A percentile compares a stretch with the other conserved stretches of the same genome.
phyloP scores from a whole-genome alignment of 345 rosid genomes.

The Aquilaria yunnanensis region DNA sequence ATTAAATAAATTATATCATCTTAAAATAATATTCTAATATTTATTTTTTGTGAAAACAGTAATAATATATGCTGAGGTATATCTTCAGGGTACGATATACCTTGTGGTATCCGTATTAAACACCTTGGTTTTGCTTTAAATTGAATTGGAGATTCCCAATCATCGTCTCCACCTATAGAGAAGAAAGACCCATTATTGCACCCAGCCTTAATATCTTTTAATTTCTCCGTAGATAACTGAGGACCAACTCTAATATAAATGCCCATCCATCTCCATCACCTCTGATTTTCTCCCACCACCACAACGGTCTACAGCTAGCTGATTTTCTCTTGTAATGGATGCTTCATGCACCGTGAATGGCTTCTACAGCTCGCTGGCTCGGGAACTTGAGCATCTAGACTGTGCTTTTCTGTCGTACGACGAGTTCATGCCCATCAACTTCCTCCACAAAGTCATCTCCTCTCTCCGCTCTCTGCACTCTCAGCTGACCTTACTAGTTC shows the following conservation, averaged over 20 bases:
- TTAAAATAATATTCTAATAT: too few species aligned
- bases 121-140: too few species aligned
- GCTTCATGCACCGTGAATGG: slow-evolving; percentile 39
- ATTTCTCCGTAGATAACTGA: slow-evolving; percentile 22
- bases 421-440: slow-evolving; percentile 41
- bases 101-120: too few species aligned
- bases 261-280: slow-evolving; percentile 39
- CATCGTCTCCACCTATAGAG: slow-evolving; percentile 46
- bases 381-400: slow-evolving; percentile 44
- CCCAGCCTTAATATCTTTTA: slow-evolving; percentile 23
- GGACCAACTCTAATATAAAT: slow-evolving; percentile 21
- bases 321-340: slow-evolving; percentile 25
- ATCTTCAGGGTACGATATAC: too few species aligned
- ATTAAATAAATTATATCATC: too few species aligned
- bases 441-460: slow-evolving; percentile 36
- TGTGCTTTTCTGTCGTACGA: slow-evolving; percentile 21
- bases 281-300: slow-evolving; percentile 16
- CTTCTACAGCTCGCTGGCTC: slow-evolving; percentile 37
- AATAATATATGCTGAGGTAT: too few species aligned
- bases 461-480: slow-evolving; percentile 45
- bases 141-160: slow-evolving; percentile 34
- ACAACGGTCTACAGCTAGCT: neutral
- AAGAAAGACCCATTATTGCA: slow-evolving; percentile 50
- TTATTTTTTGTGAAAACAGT: too few species aligned
- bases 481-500: slow-evolving; percentile 44